Evolutionary conservation across 352 stramenopile species (phyloP).

Genomic region (Phytophthora multivora): DNA sequence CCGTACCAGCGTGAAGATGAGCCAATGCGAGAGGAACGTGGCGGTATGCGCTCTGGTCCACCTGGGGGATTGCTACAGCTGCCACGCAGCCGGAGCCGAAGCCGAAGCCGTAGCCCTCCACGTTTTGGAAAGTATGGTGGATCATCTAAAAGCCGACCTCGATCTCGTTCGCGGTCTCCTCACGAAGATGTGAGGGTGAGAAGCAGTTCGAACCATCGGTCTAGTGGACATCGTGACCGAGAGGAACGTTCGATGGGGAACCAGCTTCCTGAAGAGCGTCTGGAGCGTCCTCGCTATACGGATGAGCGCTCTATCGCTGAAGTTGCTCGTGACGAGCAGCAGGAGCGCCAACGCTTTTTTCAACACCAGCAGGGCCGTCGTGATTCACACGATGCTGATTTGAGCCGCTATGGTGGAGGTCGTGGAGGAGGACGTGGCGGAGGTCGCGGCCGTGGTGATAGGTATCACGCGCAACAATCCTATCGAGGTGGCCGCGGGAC

Average conservation of each 20-base stretch:
- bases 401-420: slow-evolving; percentile 39
- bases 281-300: slow-evolving; percentile 33
- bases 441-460: slow-evolving; percentile 26
- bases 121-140: slow-evolving; percentile 36
- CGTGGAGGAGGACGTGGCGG: slow-evolving; percentile 33
- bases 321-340: slow-evolving; percentile 52
- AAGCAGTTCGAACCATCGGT: slow-evolving; percentile 15
- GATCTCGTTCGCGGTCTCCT: slow-evolving; percentile 32
- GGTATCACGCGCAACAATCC: slow-evolving; percentile 9
- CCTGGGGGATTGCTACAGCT: slow-evolving; percentile 22
- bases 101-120: slow-evolving; percentile 34
- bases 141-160: slow-evolving; percentile 15
- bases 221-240: slow-evolving; percentile 31
- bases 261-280: slow-evolving; percentile 21
- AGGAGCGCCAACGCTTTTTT: slow-evolving; percentile 45
- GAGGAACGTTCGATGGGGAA: slow-evolving; percentile 31
- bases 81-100: slow-evolving; percentile 36
- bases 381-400: slow-evolving; percentile 34
- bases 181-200: slow-evolving; percentile 29
- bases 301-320: slow-evolving; percentile 60
- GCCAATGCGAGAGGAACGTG: slow-evolving; percentile 24
- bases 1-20: slow-evolving; percentile 28
- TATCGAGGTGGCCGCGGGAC: slow-evolving; percentile 18
- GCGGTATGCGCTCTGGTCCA: slow-evolving; percentile 22
- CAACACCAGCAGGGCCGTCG: slow-evolving; percentile 45